Percentiles rank a stretch among this genome's conserved stretches.
phyloP scores from a whole-genome alignment of 2,329 filamentous ascomycete species.

The Scedosporium apiospermum region DNA sequence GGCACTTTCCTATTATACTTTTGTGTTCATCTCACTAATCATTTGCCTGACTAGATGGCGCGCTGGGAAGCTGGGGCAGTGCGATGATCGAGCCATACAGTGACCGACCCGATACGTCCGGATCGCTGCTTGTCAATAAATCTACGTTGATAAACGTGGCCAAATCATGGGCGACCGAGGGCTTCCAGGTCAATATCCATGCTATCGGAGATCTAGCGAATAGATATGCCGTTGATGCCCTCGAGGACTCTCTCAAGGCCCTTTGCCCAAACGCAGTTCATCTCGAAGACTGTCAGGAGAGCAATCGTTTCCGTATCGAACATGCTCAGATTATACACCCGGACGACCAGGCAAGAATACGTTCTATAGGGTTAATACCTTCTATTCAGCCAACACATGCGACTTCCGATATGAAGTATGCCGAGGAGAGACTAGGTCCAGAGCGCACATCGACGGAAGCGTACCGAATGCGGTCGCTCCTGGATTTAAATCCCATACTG shows the following conservation, averaged over 20 bases:
- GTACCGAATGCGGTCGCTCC: constrained; percentile 56
- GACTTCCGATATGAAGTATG: constrained; percentile 62
- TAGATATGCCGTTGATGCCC: constrained; percentile 52
- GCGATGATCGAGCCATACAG: constrained; percentile 62
- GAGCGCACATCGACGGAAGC: constrained; percentile 45
- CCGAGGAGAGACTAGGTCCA: constrained; percentile 47
- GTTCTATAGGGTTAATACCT: constrained; percentile 50
- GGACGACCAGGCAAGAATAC: constrained; percentile 51
- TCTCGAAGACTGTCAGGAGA: constrained; percentile 41
- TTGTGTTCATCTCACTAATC: background rate
- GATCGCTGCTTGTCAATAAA: constrained; percentile 59
- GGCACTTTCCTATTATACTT: background rate
- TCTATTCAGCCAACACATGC: constrained; percentile 65
- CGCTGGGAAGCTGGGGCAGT: constrained; percentile 61
- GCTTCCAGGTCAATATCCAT: constrained; percentile 63
- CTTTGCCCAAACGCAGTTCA: constrained; percentile 34
- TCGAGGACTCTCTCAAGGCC: constrained; percentile 44
- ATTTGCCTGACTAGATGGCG: constrained; percentile 41
- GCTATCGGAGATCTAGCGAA: constrained; percentile 64
- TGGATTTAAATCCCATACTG: constrained; percentile 44
- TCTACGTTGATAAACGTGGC: constrained; percentile 45
- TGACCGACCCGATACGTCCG: constrained; percentile 50
- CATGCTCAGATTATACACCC: constrained; percentile 63
- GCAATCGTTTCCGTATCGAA: constrained; percentile 56
- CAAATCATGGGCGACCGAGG: constrained; percentile 46